Percentiles rank a stretch among this genome's conserved stretches.
Evolutionary conservation across 2,329 filamentous ascomycete genomes (phyloP).

Genomic region (Dactylonectria macrodidyma): DNA sequence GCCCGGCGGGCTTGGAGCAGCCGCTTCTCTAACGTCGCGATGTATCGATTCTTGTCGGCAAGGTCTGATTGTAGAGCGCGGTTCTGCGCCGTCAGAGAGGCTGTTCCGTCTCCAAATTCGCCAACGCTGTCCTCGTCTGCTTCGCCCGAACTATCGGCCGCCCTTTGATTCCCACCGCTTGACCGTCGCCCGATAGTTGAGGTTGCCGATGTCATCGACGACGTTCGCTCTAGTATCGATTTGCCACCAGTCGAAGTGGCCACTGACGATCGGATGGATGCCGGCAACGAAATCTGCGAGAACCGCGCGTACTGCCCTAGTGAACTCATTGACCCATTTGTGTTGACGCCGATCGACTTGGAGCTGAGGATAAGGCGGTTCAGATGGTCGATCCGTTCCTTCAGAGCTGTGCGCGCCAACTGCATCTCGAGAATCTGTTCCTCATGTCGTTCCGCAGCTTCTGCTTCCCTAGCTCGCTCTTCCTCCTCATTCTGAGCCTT

Average conservation of each 20-base stretch:
- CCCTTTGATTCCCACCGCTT: slow-evolving; percentile 58
- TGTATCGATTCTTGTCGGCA: slow-evolving; percentile 97
- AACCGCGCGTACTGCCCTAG: slow-evolving; percentile 74
- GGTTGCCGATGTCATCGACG: slow-evolving; percentile 76
- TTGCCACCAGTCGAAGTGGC: slow-evolving; percentile 71
- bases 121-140: slow-evolving; percentile 79
- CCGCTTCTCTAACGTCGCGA: slow-evolving; percentile 92
- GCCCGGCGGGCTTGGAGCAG: slow-evolving; percentile 90
- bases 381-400: slow-evolving; percentile 96
- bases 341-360: slow-evolving; percentile 95
- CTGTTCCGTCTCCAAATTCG: slow-evolving; percentile 89
- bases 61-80: slow-evolving; percentile 94
- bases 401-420: slow-evolving; percentile 92
- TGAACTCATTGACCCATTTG: slow-evolving; percentile 78
- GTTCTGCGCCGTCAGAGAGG: slow-evolving; percentile 87
- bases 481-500: slow-evolving; percentile 76
- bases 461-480: slow-evolving; percentile 81
- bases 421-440: slow-evolving; percentile 99
- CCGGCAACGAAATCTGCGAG: slow-evolving; percentile 69
- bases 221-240: slow-evolving; percentile 73
- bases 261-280: slow-evolving; percentile 78
- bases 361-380: slow-evolving; percentile 96
- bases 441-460: slow-evolving; percentile 89
- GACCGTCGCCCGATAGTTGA: slow-evolving; percentile 72
- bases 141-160: slow-evolving; percentile 63